These are phyloP conservation scores for Zymoseptoria crescenta DNA, from an alignment of 2,329 filamentous ascomycete genomes.

Conservation along the genomic window DNA sequence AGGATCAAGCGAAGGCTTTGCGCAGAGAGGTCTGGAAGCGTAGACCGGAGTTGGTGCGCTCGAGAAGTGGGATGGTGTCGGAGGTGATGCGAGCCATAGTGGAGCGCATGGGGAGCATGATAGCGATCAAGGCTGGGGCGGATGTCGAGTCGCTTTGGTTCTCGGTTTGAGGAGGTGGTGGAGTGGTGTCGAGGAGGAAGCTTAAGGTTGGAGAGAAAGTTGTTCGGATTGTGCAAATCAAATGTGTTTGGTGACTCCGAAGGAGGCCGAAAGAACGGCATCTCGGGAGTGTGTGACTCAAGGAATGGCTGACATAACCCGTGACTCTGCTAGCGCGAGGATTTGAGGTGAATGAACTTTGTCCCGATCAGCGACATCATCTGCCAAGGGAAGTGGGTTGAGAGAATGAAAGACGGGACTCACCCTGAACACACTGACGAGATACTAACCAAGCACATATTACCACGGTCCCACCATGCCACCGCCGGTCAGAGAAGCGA, in stretches of 20 bases:
- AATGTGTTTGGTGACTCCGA: neutral
- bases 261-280: neutral
- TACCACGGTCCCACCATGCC: too few relatives aligned
- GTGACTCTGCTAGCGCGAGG: neutral
- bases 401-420: neutral
- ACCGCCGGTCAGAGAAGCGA: too few relatives aligned
- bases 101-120: neutral
- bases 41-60: too few relatives aligned
- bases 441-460: too few relatives aligned
- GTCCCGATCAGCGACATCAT: neutral
- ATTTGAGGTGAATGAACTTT: neutral
- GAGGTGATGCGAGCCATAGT: neutral
- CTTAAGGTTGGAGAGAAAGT: neutral
- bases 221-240: too few relatives aligned
- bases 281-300: neutral
- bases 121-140: neutral
- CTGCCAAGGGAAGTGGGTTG: neutral
- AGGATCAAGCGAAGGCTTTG: too few relatives aligned
- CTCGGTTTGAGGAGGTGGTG: neutral
- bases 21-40: too few relatives aligned
- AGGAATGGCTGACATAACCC: neutral
- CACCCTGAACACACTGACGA: neutral
- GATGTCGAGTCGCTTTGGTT: neutral
- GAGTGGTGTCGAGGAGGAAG: neutral
- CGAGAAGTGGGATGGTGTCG: neutral